Percentiles rank a stretch among this genome's conserved stretches.
phyloP scores from a whole-genome alignment of 2,329 filamentous ascomycete species.

The Tolypocladium endophyticum region DNA sequence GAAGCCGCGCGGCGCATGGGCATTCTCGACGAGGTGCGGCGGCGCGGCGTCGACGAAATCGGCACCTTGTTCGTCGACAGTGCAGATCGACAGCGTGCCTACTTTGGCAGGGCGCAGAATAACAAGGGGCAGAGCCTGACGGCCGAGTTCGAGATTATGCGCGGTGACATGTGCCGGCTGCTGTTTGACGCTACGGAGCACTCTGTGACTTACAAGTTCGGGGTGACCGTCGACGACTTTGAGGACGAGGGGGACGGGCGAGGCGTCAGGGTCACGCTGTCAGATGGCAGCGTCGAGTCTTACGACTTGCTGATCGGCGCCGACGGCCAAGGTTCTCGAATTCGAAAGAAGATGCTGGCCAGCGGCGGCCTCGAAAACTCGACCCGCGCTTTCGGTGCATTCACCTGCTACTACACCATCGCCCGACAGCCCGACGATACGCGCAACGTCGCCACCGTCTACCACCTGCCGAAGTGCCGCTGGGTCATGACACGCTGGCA shows the following conservation, averaged over 20 bases:
- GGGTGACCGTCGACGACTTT: slow-evolving; percentile 16
- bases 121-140: slow-evolving; percentile 33
- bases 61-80: slow-evolving; percentile 36
- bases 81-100: slow-evolving; percentile 24
- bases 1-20: slow-evolving; percentile 27
- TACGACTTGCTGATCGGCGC: slow-evolving; percentile 46
- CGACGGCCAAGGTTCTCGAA: slow-evolving; percentile 29
- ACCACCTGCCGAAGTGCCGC: slow-evolving; percentile 23
- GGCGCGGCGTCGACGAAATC: slow-evolving; percentile 31
- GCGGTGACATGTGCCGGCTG: slow-evolving; percentile 41
- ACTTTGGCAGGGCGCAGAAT: slow-evolving; percentile 27
- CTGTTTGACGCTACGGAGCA: slow-evolving; percentile 30
- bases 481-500: slow-evolving; percentile 16
- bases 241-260: slow-evolving; percentile 14
- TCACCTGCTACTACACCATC: slow-evolving; percentile 29
- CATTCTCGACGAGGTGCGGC: slow-evolving; percentile 23
- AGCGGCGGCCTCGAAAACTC: slow-evolving; percentile 13
- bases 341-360: slow-evolving; percentile 14
- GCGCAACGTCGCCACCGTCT: slow-evolving; percentile 13
- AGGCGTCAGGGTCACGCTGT: slow-evolving; percentile 26
- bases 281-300: slow-evolving; percentile 26
- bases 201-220: slow-evolving; percentile 16
- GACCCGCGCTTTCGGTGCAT: slow-evolving; percentile 15
- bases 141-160: slow-evolving; percentile 50
- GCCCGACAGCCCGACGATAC: slow-evolving; percentile 13